Percentiles rank a stretch among this genome's conserved stretches.
These are phyloP conservation scores for Inosperma sp. DNA, from an alignment of 768 basidiomycete species.

Conservation along the genomic window DNA sequence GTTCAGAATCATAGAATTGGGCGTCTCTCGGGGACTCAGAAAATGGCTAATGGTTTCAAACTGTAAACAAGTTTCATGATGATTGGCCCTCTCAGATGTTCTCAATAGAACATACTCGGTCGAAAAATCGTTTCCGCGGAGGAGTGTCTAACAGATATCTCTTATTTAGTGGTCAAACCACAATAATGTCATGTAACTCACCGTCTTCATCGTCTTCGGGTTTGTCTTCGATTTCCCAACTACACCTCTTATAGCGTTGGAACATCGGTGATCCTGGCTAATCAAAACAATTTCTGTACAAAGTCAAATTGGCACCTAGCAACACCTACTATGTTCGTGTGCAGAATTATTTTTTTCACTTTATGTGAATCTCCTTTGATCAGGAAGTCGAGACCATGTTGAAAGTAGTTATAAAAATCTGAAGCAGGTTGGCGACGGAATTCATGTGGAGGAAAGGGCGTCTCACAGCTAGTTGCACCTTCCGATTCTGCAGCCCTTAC, in stretches of 20 bases:
- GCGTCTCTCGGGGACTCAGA: constrained; percentile 65
- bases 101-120: constrained; percentile 46
- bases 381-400: constrained; percentile 85
- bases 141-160: constrained; percentile 52
- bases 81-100: background rate
- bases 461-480: constrained; percentile 52
- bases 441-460: background rate
- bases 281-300: constrained; percentile 1
- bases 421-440: background rate
- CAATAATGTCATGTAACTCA: constrained; percentile 29
- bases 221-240: constrained; percentile 78
- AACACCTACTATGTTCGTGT: constrained; percentile 75
- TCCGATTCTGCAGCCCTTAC: constrained; percentile 33
- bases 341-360: constrained; percentile 81
- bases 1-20: constrained; percentile 78
- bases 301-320: background rate
- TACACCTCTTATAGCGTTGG: constrained; percentile 87
- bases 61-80: constrained; percentile 31
- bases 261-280: constrained; percentile 88
- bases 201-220: constrained; percentile 85
- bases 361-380: constrained; percentile 65
- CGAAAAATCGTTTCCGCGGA: constrained; percentile 66
- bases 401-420: constrained; percentile 95
- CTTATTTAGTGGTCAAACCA: constrained; percentile 1
- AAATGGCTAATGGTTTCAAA: constrained; percentile 78